Percentiles rank a stretch among this genome's conserved stretches.
Evolutionary conservation across 2,329 filamentous ascomycete species (phyloP).

Genomic region (Fusarium sp.): DNA sequence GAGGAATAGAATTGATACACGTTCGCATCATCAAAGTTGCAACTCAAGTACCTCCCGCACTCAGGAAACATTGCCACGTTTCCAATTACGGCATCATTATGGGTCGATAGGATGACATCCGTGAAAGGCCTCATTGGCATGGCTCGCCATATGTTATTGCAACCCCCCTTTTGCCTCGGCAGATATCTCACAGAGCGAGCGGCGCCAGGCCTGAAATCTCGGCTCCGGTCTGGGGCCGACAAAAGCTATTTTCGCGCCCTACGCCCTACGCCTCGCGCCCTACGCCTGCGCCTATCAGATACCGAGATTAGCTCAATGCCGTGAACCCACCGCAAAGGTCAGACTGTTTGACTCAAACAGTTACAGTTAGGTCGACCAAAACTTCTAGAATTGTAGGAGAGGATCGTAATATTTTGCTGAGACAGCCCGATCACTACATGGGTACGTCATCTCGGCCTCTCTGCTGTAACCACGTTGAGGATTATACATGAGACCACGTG

Average conservation of each 20-base stretch:
- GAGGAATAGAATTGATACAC: background rate
- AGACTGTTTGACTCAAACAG: no score
- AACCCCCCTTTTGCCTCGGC: background rate
- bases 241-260: conserved; percentile 3
- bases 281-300: background rate
- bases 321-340: background rate
- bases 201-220: background rate
- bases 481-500: background rate
- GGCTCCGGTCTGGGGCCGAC: background rate
- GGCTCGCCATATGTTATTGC: background rate
- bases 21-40: background rate
- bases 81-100: no score
- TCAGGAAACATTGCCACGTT: no score
- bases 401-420: background rate
- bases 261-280: conserved; percentile 3
- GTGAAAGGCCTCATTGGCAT: background rate
- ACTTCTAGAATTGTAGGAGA: background rate
- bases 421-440: no score
- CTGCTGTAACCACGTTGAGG: no score
- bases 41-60: background rate
- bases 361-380: background rate
- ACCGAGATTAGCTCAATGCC: background rate
- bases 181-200: background rate
- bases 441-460: no score
- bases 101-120: background rate